A percentile compares a stretch with the other conserved stretches of the same genome.
These are phyloP conservation scores for Arabidopsis arenosa DNA, from an alignment of 345 rosid genomes.

Conservation along the genomic window DNA sequence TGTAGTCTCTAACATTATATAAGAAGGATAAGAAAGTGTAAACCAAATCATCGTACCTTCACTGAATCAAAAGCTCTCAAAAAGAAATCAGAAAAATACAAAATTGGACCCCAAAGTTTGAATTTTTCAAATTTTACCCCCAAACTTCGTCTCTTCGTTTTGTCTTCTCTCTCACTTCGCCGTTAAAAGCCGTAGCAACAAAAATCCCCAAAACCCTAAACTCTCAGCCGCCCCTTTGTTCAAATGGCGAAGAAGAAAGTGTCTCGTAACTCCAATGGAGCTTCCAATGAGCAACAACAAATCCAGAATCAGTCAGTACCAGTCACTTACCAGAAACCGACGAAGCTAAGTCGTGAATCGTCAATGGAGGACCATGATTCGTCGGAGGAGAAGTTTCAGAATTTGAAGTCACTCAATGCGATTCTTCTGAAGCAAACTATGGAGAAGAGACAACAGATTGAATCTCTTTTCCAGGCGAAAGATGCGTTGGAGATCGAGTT, in stretches of 20 bases:
- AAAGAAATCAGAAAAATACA: neutral
- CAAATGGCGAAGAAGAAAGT: slow-evolving; percentile 47
- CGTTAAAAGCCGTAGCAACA: slow-evolving; percentile 35
- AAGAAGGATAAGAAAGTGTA: neutral
- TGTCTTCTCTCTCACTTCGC: slow-evolving; percentile 24
- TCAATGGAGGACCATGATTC: slow-evolving; percentile 51
- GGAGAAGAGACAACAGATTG: slow-evolving; percentile 64
- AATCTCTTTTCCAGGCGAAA: slow-evolving; percentile 55
- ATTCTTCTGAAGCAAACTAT: slow-evolving; percentile 66
- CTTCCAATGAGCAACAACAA: slow-evolving; percentile 32
- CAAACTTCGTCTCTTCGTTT: slow-evolving; percentile 9
- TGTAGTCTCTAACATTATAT: neutral
- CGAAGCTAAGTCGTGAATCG: slow-evolving; percentile 30
- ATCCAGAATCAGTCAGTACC: neutral
- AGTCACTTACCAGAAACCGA: slow-evolving; percentile 16
- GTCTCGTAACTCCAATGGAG: slow-evolving; percentile 34
- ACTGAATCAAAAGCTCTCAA: neutral
- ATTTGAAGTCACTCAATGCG: slow-evolving; percentile 62
- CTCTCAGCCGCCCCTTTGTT: slow-evolving; percentile 32
- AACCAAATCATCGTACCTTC: neutral
- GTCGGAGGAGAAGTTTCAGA: slow-evolving; percentile 59
- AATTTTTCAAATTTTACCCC: slow-evolving; percentile 30
- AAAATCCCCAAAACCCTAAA: slow-evolving; percentile 27
- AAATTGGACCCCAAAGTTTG: slow-evolving; percentile 44
- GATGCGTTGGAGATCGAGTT: slow-evolving; percentile 59